Base-by-base conservation (phyloP, 768 basidiomycete species). In the Kwoniella sp. region DNA sequence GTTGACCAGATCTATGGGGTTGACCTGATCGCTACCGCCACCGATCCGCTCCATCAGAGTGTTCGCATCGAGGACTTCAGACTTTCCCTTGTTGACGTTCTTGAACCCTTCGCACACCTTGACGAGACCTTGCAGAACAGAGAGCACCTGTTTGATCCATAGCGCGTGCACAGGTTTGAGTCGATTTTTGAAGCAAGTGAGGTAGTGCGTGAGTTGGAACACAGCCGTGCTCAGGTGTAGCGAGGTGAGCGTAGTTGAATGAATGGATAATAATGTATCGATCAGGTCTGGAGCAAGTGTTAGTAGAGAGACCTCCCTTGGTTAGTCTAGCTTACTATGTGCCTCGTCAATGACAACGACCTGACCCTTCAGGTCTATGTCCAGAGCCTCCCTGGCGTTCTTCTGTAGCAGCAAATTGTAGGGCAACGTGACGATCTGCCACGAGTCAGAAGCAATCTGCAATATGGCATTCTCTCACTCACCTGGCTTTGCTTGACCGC, bases 261-360 rank as follows among this genome's bases (percentile, higher is more conserved):
- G 88, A 26, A 95, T 78, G 0, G 89, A 87, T 8, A 99, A 81
- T 2, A 99, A 77, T 0, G 91, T 89, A 17, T 90, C 84, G 63
- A 92, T 89, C 42, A 95, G 75, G 72, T 95, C 89, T 92, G 52
- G n/a, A 12, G 12, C 31, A n/a, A n/a, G n/a, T n/a, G n/a, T n/a
- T n/a, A n/a, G n/a, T n/a, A n/a, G n/a, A n/a, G n/a, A n/a, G 17
- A 17, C n/a, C 15, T 36, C 6, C 5, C 15, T 5, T 14, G 37
- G 19, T 38, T 22, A 38, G 37, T 7, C 12, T n/a, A 32, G 77
- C 88, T 51, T 63, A 91, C 89, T 96, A 73, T 99, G 93, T 0
- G 93, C 93, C 77, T 99, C 93, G 66, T 99, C 93, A 47, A 99
- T 83, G 20, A 98, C 80, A 26, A 99, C 82, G 15, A 96, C 78